These are phyloP conservation scores for Pistacia integerrima DNA, from an alignment of 345 rosid species.

Conservation along the genomic window DNA sequence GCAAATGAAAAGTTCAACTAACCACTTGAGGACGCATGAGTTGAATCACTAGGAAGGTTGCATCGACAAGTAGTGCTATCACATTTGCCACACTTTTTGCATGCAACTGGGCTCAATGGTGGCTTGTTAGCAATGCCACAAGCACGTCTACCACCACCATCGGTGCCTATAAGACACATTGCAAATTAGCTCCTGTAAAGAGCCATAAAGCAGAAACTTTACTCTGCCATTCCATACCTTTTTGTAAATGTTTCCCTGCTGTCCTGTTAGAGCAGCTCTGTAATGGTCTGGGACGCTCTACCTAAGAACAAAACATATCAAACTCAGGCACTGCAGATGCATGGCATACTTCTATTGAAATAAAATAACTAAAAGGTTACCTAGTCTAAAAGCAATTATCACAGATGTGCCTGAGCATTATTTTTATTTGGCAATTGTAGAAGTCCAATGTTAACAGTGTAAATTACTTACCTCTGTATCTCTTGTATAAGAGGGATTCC, in stretches of 20 bases:
- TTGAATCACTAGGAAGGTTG: constrained; percentile 35
- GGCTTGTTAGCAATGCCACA: constrained; percentile 30
- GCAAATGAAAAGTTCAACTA: constrained; percentile 18
- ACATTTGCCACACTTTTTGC: constrained; percentile 47
- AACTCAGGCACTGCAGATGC: neutral
- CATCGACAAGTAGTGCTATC: constrained; percentile 39
- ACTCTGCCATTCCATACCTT: constrained; percentile 62
- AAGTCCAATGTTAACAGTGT: neutral
- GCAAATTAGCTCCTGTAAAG: constrained; percentile 28
- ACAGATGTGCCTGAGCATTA: neutral
- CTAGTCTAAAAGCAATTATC: no score
- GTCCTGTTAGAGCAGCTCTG: constrained; percentile 30
- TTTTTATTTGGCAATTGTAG: neutral
- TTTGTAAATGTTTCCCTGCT: constrained; percentile 25
- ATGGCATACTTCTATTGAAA: no score
- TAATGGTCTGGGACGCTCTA: constrained; percentile 35
- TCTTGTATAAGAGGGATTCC: constrained; percentile 25
- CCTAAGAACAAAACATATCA: constrained; percentile 30
- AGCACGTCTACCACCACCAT: constrained; percentile 29
- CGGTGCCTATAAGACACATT: constrained; percentile 27
- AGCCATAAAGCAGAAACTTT: constrained; percentile 40
- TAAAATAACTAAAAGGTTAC: no score
- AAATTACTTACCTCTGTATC: constrained; percentile 38
- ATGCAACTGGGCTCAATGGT: constrained; percentile 26
- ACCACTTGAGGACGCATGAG: constrained; percentile 40